Percentiles rank a stretch among this genome's conserved stretches.
Conservation (phyloP, 1,284 basidiomycete genomes). For the Fistulinella cinereoalba region DNA sequence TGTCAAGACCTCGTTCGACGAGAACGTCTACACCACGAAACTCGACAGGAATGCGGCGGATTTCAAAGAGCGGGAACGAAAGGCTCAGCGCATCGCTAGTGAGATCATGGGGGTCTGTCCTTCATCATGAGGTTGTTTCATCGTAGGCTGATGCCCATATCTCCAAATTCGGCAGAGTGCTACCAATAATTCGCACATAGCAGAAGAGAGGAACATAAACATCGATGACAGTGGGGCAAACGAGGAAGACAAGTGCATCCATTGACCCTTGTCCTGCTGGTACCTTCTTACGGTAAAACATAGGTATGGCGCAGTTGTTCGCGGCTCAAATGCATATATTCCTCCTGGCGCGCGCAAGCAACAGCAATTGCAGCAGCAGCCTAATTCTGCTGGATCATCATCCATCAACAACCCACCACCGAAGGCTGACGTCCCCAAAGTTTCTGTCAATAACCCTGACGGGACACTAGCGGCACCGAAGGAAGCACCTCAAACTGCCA, state of each 20-base stretch:
- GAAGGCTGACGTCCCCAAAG: constrained; percentile 60
- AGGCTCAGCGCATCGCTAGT: constrained; percentile 85
- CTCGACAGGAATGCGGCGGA: constrained; percentile 83
- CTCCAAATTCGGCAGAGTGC: constrained; percentile 45
- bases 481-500: constrained; percentile 45
- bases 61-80: constrained; percentile 85
- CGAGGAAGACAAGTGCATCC: constrained; percentile 89
- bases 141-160: constrained; percentile 1
- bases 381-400: constrained; percentile 14
- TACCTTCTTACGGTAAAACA: constrained; percentile 12
- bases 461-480: constrained; percentile 44
- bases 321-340: constrained; percentile 86
- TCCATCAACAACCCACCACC: constrained; percentile 34
- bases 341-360: constrained; percentile 79
- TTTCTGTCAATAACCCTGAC: constrained; percentile 70
- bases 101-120: constrained; percentile 81
- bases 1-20: constrained; percentile 88
- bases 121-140: background rate
- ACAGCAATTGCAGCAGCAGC: constrained; percentile 27
- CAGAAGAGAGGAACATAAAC: constrained; percentile 82
- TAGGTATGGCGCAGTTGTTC: constrained; percentile 91
- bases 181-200: constrained; percentile 80
- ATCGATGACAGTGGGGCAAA: constrained; percentile 73
- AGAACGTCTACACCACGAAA: constrained; percentile 94
- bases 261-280: constrained; percentile 12